These are phyloP conservation scores for Chenopodium berlandieri DNA, from an alignment of 148 eudicot genomes.

Conservation along the genomic window DNA sequence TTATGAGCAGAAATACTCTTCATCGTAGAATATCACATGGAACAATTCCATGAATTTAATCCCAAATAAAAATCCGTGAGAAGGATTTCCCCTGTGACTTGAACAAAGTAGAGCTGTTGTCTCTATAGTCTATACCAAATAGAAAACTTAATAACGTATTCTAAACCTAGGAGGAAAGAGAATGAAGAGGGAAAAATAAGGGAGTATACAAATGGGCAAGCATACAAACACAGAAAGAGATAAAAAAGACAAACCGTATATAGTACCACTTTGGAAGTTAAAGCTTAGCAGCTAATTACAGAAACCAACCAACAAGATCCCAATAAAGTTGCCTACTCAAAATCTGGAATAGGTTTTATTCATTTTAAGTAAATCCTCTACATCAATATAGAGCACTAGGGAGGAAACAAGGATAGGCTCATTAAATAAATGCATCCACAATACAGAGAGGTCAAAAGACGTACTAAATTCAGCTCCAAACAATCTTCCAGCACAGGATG, in stretches of 20 bases:
- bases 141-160: not conserved
- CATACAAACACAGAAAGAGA: not conserved
- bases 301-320: not conserved
- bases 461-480: conserved; percentile 60
- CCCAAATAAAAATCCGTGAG: not conserved
- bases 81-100: not conserved
- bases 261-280: not conserved
- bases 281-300: not conserved
- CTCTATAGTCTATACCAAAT: not conserved
- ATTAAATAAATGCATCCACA: not conserved
- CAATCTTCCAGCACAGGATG: conserved; percentile 89
- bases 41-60: not conserved
- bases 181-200: conserved; percentile 2
- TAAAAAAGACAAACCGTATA: too few relatives aligned
- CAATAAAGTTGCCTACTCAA: not conserved
- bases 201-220: not conserved
- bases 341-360: not conserved
- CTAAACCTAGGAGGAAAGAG: not conserved
- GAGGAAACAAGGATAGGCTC: not conserved
- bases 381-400: not conserved
- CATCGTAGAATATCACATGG: not conserved
- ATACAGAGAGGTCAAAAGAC: conserved; percentile 10
- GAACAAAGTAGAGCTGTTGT: not conserved
- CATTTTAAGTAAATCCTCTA: not conserved
- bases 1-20: not conserved